Conservation (phyloP, 1,284 basidiomycete species). For the Papiliotrema flavescens region DNA sequence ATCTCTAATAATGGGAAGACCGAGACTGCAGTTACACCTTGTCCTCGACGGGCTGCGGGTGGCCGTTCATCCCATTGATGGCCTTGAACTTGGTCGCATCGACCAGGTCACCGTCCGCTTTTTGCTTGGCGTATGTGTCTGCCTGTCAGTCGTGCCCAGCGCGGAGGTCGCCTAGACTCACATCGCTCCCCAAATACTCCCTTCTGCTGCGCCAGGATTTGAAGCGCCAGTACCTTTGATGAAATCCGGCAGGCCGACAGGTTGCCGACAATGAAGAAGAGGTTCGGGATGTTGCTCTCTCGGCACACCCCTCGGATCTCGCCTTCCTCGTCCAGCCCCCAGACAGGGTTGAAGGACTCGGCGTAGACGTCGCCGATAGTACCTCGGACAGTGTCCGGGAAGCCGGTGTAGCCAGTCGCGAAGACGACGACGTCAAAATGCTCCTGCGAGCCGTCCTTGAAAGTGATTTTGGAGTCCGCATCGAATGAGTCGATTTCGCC, state of each 20-base stretch:
- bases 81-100: conserved; percentile 23
- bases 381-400: conserved; percentile 48
- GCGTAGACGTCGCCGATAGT: conserved; percentile 56
- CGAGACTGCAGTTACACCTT: no score
- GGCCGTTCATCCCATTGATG: conserved; percentile 21
- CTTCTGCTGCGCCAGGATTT: conserved; percentile 61
- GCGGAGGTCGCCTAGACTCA: conserved; percentile 7
- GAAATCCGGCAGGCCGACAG: conserved; percentile 58
- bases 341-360: conserved; percentile 54
- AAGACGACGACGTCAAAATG: conserved; percentile 66
- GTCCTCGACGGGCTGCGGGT: conserved; percentile 5
- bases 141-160: not conserved
- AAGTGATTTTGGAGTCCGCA: conserved; percentile 57
- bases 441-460: conserved; percentile 63
- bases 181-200: conserved; percentile 54
- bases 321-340: conserved; percentile 60
- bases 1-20: no score
- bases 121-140: conserved; percentile 34
- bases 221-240: conserved; percentile 60
- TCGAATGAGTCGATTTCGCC: conserved; percentile 54
- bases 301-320: conserved; percentile 57
- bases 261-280: conserved; percentile 50
- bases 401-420: conserved; percentile 58
- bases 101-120: conserved; percentile 20
- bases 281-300: conserved; percentile 52